Conservation (phyloP, 2,329 filamentous ascomycete genomes). For the Botryosphaeria dothidea region DNA sequence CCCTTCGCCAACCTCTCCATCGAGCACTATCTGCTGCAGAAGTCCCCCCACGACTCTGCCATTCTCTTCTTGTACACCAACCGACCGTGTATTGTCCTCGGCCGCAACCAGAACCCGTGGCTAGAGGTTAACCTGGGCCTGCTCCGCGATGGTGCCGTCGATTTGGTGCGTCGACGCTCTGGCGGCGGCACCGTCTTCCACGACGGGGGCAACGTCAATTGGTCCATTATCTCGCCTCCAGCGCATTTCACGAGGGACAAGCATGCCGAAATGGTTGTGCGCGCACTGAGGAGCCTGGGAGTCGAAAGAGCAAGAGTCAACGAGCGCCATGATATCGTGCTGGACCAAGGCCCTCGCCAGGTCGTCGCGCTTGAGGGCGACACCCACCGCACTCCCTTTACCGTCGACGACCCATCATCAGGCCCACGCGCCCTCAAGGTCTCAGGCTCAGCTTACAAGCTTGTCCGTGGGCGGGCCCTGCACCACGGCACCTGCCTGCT, state of each 20-base stretch:
- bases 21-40: constrained; percentile 84
- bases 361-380: constrained; percentile 35
- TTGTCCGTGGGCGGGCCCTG: constrained; percentile 76
- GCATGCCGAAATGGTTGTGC: constrained; percentile 90
- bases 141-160: constrained; percentile 51
- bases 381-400: constrained; percentile 48
- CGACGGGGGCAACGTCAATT: constrained; percentile 91
- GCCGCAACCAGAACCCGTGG: constrained; percentile 98
- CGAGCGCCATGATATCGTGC: constrained; percentile 87
- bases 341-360: constrained; percentile 48
- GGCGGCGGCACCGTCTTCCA: constrained; percentile 95
- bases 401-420: constrained; percentile 31
- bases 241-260: constrained; percentile 76
- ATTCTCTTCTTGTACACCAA: constrained; percentile 90
- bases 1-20: constrained; percentile 91
- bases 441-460: constrained; percentile 92
- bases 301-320: constrained; percentile 71
- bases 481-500: constrained; percentile 94
- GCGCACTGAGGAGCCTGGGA: constrained; percentile 68
- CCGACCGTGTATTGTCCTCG: constrained; percentile 82
- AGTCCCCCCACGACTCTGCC: constrained; percentile 68
- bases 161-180: constrained; percentile 78
- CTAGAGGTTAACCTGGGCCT: constrained; percentile 76
- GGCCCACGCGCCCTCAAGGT: constrained; percentile 63
- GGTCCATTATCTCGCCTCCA: constrained; percentile 83